Evolutionary conservation across 1,284 basidiomycete genomes (phyloP), one percentile per base, ranked within the genome.

Genomic region (Phylloboletellus chloephorus): DNA sequence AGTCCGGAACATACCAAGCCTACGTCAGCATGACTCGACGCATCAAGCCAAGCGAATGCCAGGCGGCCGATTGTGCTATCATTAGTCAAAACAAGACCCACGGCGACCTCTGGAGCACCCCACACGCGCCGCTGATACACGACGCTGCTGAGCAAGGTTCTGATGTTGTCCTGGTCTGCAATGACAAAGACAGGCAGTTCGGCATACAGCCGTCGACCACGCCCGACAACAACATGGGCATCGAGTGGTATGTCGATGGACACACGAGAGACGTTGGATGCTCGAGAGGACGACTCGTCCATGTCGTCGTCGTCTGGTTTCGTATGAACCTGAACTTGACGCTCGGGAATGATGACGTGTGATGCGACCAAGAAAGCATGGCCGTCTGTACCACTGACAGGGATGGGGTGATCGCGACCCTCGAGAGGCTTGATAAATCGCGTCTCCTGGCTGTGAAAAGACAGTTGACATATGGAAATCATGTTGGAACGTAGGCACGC

Each of bases 211-310:
- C 30, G 15, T 25, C 5, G 15, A 5, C 41, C 36, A 11, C 11
- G 13, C 12, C 30, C 37, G 2, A 8, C 10, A 11, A 38, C n/a
- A 10, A 43, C 15, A 20, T 32, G 36, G 4, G 41, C 41, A 12
- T 38, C 35, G 10, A 38, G 31, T 4, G 41, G 41, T 2, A 43
- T 21, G 9, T 48, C 31, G n/a, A n/a, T n/a, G n/a, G n/a, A n/a
- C n/a, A n/a, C n/a, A n/a, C n/a, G n/a, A n/a, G n/a, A n/a, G n/a
- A n/a, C n/a, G n/a, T n/a, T n/a, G n/a, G n/a, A n/a, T n/a, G n/a
- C n/a, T n/a, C n/a, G n/a, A n/a, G n/a, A n/a, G 7, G 31, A 31
- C 7, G 9, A 19, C 12, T 5, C 31, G 8, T 31, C 31, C 11
- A 12, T 20, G 5, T 3, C 11, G 5, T 31, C 31, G 19, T 3